Evolutionary conservation across 148 eudicot genomes (phyloP).

Genomic region (Rhododendron ferrugineum): DNA sequence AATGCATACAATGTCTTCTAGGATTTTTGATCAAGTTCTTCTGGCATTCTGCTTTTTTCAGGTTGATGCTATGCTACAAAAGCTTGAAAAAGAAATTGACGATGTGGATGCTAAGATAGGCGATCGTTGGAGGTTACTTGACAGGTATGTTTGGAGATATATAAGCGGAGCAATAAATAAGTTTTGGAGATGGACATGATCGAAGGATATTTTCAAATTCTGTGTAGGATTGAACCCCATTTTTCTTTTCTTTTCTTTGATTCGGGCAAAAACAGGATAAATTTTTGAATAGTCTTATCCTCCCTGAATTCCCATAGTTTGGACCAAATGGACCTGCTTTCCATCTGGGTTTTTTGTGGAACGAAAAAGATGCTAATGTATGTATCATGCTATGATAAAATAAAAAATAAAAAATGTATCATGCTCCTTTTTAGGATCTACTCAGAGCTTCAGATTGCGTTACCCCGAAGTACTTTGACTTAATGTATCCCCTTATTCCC

Average conservation of each 20-base stretch:
- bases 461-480: not conserved
- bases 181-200: not conserved
- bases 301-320: not conserved
- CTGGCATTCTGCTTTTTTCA: slow-evolving; percentile 9
- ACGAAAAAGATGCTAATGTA: not conserved
- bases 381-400: not conserved
- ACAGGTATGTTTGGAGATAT: slow-evolving; percentile 38
- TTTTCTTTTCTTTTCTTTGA: not conserved
- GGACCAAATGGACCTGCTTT: not conserved
- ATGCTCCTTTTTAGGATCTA: not conserved
- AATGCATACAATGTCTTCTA: not conserved
- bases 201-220: not conserved
- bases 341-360: not conserved
- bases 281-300: not conserved
- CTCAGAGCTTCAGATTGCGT: not conserved
- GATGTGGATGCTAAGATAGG: slow-evolving; percentile 94
- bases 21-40: not conserved
- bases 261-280: not conserved
- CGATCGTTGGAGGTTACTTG: slow-evolving; percentile 77
- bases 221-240: not conserved
- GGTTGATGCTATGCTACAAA: slow-evolving; percentile 95
- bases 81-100: slow-evolving; percentile 90
- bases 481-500: not conserved
- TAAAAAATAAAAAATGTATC: not conserved
- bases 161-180: not conserved